Base-by-base conservation (phyloP, 2,329 filamentous ascomycete genomes). In the Cadophora luteo-olivacea region DNA sequence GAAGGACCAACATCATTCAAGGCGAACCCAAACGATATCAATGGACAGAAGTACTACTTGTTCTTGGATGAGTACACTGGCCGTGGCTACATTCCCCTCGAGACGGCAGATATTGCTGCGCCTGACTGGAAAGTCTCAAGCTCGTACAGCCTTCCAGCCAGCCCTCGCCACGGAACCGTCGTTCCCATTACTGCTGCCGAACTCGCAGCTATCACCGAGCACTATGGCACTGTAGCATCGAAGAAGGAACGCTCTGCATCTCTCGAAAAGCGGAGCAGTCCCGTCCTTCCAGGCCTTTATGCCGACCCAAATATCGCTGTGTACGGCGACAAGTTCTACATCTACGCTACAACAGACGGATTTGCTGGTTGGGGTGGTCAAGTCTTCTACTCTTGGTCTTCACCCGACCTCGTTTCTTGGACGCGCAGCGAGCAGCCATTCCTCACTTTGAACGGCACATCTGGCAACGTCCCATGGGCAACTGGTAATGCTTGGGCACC, bases 1-100 rank as follows among this genome's bases (percentile, higher is more conserved):
- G 65, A 67, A 51, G 65, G 65, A 5, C 65, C 65, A 36, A 67
- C 65, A 14, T 57, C 60, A 11, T 63, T 67, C 58, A 62, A 67
- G 22, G 24, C 65, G 0, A 67, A 67, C 22, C 45, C 65, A 4
- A 58, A 58, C 29, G 65, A 67, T 58, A 49, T 63, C 33, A 57
- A 63, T 38, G 65, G 65, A 32, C 33, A 63, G 49, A 67, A 67
- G 16, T 67, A 63, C 38, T 67, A 63, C 51, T 58, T 67, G 0
- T 67, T 67, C 45, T 14, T 67, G 32, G 65, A 67, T 19, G 65
- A 67, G 38, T 67, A 67, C 49, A 36, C 16, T 12, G 38, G 51
- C 11, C 65, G 65, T 24, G 65, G 65, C 16, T 67, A 67, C 36
- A 67, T 67, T 11, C 65, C 65, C 1, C 55, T 67, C 11, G 65